Conservation (phyloP, 2,329 filamentous ascomycete species). For the Trichophyton simii region DNA sequence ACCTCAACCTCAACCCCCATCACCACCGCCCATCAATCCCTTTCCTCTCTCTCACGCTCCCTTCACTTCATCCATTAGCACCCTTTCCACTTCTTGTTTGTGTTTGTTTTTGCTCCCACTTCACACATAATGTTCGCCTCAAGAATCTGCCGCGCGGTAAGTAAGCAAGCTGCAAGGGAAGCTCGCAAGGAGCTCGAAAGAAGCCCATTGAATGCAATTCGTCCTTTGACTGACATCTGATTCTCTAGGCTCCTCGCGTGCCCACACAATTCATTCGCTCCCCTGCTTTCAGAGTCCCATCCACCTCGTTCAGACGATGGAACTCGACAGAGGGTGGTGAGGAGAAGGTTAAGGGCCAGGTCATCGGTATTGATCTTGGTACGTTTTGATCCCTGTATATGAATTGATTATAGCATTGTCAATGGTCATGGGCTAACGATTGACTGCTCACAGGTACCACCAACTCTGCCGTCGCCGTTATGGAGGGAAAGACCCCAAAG, state of each 20-base stretch:
- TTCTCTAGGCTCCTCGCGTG: conserved; percentile 62
- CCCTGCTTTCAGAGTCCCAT: conserved; percentile 55
- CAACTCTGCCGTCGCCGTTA: conserved; percentile 92
- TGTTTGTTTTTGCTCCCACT: conserved; percentile 18
- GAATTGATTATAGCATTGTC: neutral
- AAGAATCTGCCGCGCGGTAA: conserved; percentile 62
- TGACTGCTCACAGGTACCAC: conserved; percentile 54
- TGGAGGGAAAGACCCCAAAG: conserved; percentile 90
- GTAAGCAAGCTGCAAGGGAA: conserved; percentile 20
- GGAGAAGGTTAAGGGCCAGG: conserved; percentile 82
- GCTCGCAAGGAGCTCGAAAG: conserved; percentile 3
- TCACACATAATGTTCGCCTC: conserved; percentile 55
- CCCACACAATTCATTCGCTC: conserved; percentile 55
- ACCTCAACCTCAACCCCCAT: conserved; percentile 20
- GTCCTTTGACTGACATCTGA: neutral
- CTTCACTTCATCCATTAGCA: conserved; percentile 16
- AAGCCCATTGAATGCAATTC: neutral
- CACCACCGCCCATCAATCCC: conserved; percentile 10
- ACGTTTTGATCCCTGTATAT: conserved; percentile 26
- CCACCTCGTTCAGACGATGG: conserved; percentile 55
- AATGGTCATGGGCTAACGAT: neutral
- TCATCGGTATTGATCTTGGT: conserved; percentile 98
- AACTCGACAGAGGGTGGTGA: conserved; percentile 43
- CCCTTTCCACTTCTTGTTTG: conserved; percentile 19
- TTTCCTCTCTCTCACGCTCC: conserved; percentile 15